Evolutionary conservation across 352 stramenopile genomes (phyloP).

Genomic region (Phytophthora lateralis): DNA sequence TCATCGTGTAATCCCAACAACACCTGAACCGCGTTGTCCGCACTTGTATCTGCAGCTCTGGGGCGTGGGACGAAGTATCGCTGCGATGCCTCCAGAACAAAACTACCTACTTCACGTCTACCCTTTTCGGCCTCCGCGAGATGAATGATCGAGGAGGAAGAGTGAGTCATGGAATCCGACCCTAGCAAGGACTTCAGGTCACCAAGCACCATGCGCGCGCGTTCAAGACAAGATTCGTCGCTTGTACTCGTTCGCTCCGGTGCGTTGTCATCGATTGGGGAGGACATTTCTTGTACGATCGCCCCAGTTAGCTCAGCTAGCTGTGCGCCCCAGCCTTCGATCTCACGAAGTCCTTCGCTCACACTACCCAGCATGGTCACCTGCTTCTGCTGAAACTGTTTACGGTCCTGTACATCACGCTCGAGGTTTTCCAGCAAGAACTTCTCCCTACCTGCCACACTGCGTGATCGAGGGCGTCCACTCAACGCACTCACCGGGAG

Average conservation of each 20-base stretch:
- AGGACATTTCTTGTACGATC: slow-evolving; percentile 46
- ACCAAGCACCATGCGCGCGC: slow-evolving; percentile 33
- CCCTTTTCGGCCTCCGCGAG: slow-evolving; percentile 53
- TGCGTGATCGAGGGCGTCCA: slow-evolving; percentile 29
- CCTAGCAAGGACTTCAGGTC: slow-evolving; percentile 48
- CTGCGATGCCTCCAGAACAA: slow-evolving; percentile 51
- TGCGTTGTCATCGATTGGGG: slow-evolving; percentile 6
- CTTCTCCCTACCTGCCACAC: slow-evolving; percentile 31
- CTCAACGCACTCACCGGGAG: slow-evolving; percentile 27
- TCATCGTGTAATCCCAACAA: slow-evolving; percentile 49
- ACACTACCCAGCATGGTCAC: slow-evolving; percentile 19
- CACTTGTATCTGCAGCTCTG: not conserved
- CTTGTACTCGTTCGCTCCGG: slow-evolving; percentile 26
- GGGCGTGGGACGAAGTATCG: slow-evolving; percentile 31
- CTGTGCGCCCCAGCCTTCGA: slow-evolving; percentile 47
- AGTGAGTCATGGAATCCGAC: slow-evolving; percentile 51
- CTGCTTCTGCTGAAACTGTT: slow-evolving; percentile 36
- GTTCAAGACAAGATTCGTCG: slow-evolving; percentile 31
- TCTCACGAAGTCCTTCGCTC: slow-evolving; percentile 33
- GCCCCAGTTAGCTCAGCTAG: slow-evolving; percentile 34
- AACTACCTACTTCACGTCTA: slow-evolving; percentile 56
- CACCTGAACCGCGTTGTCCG: slow-evolving; percentile 18
- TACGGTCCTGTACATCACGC: slow-evolving; percentile 38
- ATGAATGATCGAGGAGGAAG: slow-evolving; percentile 56
- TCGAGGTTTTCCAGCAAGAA: slow-evolving; percentile 58